Conservation (phyloP, 1,284 basidiomycete species). For the Exsudoporus floridanus region DNA sequence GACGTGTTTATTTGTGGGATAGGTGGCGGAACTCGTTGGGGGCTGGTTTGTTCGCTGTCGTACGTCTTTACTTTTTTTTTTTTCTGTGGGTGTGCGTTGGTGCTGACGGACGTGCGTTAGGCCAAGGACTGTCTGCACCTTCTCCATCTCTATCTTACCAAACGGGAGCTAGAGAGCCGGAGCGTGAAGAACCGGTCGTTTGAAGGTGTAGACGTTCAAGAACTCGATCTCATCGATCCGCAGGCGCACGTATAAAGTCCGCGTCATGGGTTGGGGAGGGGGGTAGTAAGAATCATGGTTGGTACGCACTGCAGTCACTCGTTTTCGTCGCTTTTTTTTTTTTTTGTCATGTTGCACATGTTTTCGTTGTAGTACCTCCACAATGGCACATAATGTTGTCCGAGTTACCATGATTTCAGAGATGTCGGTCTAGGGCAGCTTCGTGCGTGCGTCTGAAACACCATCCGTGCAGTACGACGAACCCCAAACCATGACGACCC, state of each 20-base stretch:
- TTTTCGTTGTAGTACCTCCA: too few relatives aligned
- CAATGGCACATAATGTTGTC: too few relatives aligned
- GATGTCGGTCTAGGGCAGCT: too few relatives aligned
- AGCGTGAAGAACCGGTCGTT: slow-evolving; percentile 67
- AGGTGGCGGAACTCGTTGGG: slow-evolving; percentile 77
- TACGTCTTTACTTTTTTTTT: slow-evolving; percentile 33
- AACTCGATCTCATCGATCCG: slow-evolving; percentile 59
- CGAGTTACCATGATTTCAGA: too few relatives aligned
- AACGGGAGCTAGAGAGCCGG: slow-evolving; percentile 66
- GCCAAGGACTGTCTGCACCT: slow-evolving; percentile 65
- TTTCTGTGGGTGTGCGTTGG: background rate
- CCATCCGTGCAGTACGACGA: too few relatives aligned
- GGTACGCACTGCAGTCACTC: too few relatives aligned
- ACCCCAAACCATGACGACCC: too few relatives aligned
- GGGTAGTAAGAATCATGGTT: too few relatives aligned
- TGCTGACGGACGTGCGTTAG: slow-evolving; percentile 33
- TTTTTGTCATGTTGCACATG: too few relatives aligned
- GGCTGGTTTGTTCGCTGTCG: slow-evolving; percentile 64
- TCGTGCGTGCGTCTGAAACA: too few relatives aligned
- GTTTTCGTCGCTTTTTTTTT: too few relatives aligned
- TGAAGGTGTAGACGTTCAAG: slow-evolving; percentile 60
- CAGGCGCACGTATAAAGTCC: slow-evolving; percentile 20
- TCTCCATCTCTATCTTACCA: slow-evolving; percentile 63
- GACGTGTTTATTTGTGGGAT: background rate
- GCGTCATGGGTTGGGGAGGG: too few relatives aligned